Evolutionary conservation across 306 rosid genomes (phyloP).

Genomic region (Cicer chorassanicum): DNA sequence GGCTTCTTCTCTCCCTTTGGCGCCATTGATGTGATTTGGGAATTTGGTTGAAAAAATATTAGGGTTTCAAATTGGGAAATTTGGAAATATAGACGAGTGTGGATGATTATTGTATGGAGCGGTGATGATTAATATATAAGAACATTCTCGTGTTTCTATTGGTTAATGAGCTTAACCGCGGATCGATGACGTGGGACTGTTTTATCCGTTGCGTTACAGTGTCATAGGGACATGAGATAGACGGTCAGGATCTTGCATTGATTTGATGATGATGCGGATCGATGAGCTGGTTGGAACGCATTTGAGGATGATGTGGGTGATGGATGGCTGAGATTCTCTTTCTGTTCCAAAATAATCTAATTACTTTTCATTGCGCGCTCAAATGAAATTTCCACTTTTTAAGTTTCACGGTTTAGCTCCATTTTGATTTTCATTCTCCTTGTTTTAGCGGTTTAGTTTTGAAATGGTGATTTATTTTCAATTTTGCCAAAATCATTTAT

Average conservation of each 20-base stretch:
- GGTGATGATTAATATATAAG: neutral
- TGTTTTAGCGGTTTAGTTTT: too few relatives aligned
- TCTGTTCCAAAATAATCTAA: too few relatives aligned
- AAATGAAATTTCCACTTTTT: too few relatives aligned
- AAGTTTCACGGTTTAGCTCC: too few relatives aligned
- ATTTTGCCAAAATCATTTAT: too few relatives aligned
- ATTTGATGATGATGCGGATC: neutral
- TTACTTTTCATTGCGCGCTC: neutral
- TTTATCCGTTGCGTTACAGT: neutral
- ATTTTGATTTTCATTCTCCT: too few relatives aligned
- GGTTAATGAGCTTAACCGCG: neutral
- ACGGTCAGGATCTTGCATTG: neutral
- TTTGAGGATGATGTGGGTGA: neutral
- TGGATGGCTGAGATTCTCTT: neutral
- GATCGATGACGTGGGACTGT: neutral
- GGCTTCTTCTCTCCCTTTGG: conserved; percentile 76
- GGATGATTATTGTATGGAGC: neutral
- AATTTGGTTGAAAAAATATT: neutral
- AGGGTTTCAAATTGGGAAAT: conserved; percentile 33
- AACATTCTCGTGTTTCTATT: neutral
- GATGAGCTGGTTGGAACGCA: neutral
- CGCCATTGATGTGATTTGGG: conserved; percentile 44
- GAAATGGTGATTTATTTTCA: too few relatives aligned
- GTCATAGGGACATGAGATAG: neutral
- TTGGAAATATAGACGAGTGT: too few relatives aligned